These are phyloP conservation scores for Themeda triandra DNA, from an alignment of 176 grass and related monocot genomes.

Conservation along the genomic window DNA sequence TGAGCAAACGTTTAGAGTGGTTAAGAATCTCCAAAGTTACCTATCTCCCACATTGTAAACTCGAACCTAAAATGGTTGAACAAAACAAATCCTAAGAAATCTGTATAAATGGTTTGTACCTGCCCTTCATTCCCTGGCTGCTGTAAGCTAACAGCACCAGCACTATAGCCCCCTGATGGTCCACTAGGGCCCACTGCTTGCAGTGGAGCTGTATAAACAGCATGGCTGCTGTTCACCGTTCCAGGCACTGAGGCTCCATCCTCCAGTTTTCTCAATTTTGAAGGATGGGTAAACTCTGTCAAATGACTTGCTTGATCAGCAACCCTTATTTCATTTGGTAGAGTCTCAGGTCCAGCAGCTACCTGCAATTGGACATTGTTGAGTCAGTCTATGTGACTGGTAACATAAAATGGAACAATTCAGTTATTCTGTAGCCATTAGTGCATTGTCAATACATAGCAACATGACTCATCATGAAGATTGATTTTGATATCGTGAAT, in stretches of 20 bases:
- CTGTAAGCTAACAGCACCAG: conserved; percentile 33
- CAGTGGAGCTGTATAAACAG: conserved; percentile 15
- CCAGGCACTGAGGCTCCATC: conserved; percentile 43
- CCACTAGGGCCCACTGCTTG: conserved; percentile 35
- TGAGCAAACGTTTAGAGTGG: not conserved
- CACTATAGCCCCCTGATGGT: conserved; percentile 47
- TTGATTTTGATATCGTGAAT: not conserved
- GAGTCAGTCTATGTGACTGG: conserved; percentile 13
- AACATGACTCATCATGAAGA: conserved; percentile 5
- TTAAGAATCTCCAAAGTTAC: not conserved
- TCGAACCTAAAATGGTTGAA: not conserved
- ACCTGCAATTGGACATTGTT: conserved; percentile 40
- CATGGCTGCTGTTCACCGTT: conserved; percentile 36
- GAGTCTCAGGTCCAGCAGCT: conserved; percentile 33
- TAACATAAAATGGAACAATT: conserved; percentile 1
- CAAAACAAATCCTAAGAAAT: not conserved
- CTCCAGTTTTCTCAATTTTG: too few relatives aligned
- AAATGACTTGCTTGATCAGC: conserved; percentile 40
- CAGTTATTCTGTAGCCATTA: not conserved
- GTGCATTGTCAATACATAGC: not conserved
- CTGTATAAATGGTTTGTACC: conserved; percentile 35
- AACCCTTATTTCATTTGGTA: conserved; percentile 31
- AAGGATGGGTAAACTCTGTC: conserved; percentile 45
- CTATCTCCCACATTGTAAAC: not conserved
- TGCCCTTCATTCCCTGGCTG: conserved; percentile 66